Evolutionary conservation across 352 stramenopile species (phyloP).

Genomic region (Globisporangium abappressorium): DNA sequence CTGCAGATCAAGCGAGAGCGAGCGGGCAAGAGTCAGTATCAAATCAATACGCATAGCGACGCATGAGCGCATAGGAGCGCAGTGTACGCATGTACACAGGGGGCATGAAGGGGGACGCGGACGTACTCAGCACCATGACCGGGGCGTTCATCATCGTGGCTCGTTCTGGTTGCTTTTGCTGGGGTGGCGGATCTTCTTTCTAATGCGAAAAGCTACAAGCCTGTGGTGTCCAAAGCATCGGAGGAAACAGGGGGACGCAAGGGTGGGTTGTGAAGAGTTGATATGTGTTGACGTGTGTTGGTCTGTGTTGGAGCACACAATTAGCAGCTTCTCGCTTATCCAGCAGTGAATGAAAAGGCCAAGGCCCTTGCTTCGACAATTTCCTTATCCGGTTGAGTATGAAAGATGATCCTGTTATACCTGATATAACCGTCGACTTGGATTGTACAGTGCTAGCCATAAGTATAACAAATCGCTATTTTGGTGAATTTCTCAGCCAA

Average conservation of each 20-base stretch:
- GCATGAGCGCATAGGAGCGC: not conserved
- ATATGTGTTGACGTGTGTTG: not conserved
- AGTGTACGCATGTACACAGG: not conserved
- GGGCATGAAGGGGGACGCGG: not conserved
- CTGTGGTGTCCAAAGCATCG: conserved; percentile 17
- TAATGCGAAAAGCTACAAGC: not conserved
- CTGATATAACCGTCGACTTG: too few species aligned
- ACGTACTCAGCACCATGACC: conserved; percentile 95
- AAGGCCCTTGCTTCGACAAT: too few species aligned
- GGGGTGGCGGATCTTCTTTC: conserved; percentile 17
- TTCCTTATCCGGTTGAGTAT: too few species aligned
- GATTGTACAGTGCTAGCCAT: too few species aligned
- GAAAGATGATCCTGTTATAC: too few species aligned
- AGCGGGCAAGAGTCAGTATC: not conserved
- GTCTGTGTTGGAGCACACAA: not conserved
- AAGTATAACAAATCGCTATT: too few species aligned
- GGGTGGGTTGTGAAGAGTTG: not conserved
- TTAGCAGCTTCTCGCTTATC: too few species aligned
- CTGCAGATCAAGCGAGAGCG: conserved; percentile 23
- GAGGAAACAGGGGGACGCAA: not conserved
- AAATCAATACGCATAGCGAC: not conserved
- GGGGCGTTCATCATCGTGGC: conserved; percentile 86
- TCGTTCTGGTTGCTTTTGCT: not conserved
- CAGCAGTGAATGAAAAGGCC: too few species aligned
- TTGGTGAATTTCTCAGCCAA: too few species aligned